Evolutionary conservation across 441 rosid species (phyloP).

Genomic region (Daphne laureola): DNA sequence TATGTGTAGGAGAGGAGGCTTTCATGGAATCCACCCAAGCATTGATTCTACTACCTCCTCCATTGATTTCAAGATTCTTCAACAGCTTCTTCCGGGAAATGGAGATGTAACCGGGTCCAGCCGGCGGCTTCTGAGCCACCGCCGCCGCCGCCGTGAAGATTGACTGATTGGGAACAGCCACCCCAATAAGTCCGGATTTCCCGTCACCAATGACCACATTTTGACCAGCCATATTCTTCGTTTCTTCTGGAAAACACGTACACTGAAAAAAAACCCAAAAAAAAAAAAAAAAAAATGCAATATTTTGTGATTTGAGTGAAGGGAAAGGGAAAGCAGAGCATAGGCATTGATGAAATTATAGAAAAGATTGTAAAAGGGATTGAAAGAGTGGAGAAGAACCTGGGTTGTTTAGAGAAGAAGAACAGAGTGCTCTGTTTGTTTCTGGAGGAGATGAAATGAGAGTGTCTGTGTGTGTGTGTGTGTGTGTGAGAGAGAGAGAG

Average conservation of each 20-base stretch:
- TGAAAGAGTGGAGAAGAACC: constrained; percentile 6
- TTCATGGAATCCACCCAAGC: constrained; percentile 87
- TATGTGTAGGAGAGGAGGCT: constrained; percentile 85
- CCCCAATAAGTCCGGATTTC: constrained; percentile 31
- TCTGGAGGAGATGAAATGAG: constrained; percentile 1
- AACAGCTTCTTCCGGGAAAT: constrained; percentile 46
- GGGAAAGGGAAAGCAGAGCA: constrained; percentile 9
- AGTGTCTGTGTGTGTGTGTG: constrained; percentile 12
- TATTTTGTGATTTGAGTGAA: background rate
- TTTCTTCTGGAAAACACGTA: constrained; percentile 8
- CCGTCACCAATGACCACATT: constrained; percentile 57
- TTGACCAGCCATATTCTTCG: constrained; percentile 40
- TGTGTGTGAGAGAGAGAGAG: constrained; percentile 26
- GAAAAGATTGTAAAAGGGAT: background rate
- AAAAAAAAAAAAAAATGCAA: too few relatives aligned
- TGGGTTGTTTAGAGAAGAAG: background rate
- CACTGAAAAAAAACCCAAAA: constrained; percentile 13
- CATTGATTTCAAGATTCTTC: constrained; percentile 58
- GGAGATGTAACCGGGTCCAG: constrained; percentile 49
- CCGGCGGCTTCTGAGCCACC: constrained; percentile 63
- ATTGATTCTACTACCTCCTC: constrained; percentile 44
- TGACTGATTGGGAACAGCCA: constrained; percentile 30
- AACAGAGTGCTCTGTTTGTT: constrained; percentile 26
- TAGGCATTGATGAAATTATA: constrained; percentile 18
- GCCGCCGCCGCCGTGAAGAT: constrained; percentile 33